Evolutionary conservation across 495 filamentous ascomycete genomes (phyloP).

Genomic region (Jackrogersella multiformis): DNA sequence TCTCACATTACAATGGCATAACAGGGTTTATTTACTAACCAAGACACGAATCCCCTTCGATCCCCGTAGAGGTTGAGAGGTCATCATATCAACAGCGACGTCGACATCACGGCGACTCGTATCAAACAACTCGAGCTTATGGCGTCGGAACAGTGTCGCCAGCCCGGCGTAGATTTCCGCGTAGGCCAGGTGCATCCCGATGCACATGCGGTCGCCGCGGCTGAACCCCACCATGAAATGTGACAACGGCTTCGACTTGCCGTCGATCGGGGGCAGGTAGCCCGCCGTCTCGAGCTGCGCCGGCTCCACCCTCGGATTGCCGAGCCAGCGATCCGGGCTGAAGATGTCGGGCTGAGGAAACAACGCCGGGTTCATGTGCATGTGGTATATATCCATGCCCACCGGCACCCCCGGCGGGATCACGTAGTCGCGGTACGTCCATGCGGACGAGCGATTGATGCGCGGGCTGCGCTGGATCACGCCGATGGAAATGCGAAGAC

Average conservation of each 20-base stretch:
- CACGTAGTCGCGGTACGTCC: slow-evolving; percentile 17
- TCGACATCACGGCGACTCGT: slow-evolving; percentile 48
- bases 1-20: background rate
- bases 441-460: background rate
- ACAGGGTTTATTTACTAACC: slow-evolving; percentile 21
- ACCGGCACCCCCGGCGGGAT: slow-evolving; percentile 33
- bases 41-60: slow-evolving; percentile 48
- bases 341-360: slow-evolving; percentile 55
- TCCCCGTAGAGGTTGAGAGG: slow-evolving; percentile 45
- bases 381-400: slow-evolving; percentile 40
- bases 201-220: slow-evolving; percentile 58
- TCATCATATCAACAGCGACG: slow-evolving; percentile 40
- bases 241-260: slow-evolving; percentile 37
- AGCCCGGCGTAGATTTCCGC: slow-evolving; percentile 58
- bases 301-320: slow-evolving; percentile 24
- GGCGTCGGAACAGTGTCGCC: slow-evolving; percentile 55
- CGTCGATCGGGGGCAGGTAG: slow-evolving; percentile 39
- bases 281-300: slow-evolving; percentile 9
- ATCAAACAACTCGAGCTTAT: slow-evolving; percentile 50
- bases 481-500: slow-evolving; percentile 1
- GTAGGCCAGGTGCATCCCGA: slow-evolving; percentile 58
- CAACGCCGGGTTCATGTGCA: slow-evolving; percentile 52
- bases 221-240: slow-evolving; percentile 56
- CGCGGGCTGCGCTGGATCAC: slow-evolving; percentile 8
- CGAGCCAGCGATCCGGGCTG: slow-evolving; percentile 58